Evolutionary conservation across 169 alveolate genomes (phyloP), one percentile per base, ranked within the genome.

Genomic region (Plasmodium chabaudi): DNA sequence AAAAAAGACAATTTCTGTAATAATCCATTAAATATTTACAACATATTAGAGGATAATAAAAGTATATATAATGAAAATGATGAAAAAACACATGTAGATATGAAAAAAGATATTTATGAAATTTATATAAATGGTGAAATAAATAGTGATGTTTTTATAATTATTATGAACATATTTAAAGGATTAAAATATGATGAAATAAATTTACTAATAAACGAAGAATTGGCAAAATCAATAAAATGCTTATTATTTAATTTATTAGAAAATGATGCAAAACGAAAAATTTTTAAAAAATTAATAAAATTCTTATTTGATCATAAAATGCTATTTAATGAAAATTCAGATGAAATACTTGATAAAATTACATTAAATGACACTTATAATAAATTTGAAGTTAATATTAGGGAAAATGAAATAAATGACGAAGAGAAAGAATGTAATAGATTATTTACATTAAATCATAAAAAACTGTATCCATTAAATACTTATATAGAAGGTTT

Each of bases 381-480:
- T 67, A 82, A 65, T 19, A 82, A 82, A 42, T 59, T 67, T 12
- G 90, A 82, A 67, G 53, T 82, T 56, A 51, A 67, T 60, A 67
- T 67, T 39, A 82, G 57, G 51, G 42, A 23, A 9, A 55, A 82
- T 13, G 72, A 82, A 67, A 1, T 12, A 56, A 82, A 39, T 46
- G 72, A 67, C 9, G 82, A 82, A 67, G 56, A 67, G 47, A 82
- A 65, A 39, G 90, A 82, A 42, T 82, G 90, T 42, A 82, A 49
- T 39, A 82, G 90, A 82, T 67, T 82, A 82, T 82, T 82, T 82
- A 82, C 82, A 1, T 49, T 82, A 82, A 82, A 82, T 55, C 65
- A 82, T 82, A 82, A 82, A 44, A 82, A 82, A 44, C 12, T 82
- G 1, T 82, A 82, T 64, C 90, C 90, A 39, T 82, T 82, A 82